Evolutionary conservation across 225 moss, liverwort and hornwort genomes (phyloP).

Genomic region (Pseudisothecium myosuroides): DNA sequence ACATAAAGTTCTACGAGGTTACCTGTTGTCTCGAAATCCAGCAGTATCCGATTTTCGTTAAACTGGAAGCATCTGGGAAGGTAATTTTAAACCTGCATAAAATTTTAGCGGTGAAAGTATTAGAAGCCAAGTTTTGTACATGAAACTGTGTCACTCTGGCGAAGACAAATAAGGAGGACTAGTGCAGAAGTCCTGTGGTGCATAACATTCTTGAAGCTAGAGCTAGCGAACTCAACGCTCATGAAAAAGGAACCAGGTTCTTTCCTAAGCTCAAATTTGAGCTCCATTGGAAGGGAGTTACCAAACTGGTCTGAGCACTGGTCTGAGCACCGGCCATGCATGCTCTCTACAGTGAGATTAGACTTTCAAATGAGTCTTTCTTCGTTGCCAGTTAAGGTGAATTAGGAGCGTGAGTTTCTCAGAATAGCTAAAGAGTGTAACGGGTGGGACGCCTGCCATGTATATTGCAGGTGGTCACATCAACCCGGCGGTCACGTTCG

Average conservation of each 20-base stretch:
- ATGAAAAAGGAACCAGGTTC: background rate
- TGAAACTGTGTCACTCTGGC: background rate
- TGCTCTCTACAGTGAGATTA: no score
- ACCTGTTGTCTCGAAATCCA: background rate
- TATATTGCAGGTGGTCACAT: conserved; percentile 24
- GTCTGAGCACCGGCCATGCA: background rate
- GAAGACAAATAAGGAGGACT: background rate
- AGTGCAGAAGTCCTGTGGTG: background rate
- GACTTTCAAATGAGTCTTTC: background rate
- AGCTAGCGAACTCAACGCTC: background rate
- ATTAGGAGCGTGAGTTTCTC: background rate
- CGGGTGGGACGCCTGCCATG: background rate
- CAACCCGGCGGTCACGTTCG: conserved; percentile 38
- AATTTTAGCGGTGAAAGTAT: no score
- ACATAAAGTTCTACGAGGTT: background rate
- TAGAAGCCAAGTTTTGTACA: background rate
- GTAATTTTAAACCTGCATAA: background rate
- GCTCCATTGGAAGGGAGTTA: no score
- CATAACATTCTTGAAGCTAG: background rate
- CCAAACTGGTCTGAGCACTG: background rate
- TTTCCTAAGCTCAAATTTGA: background rate
- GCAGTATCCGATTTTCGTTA: background rate
- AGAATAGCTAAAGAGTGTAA: background rate
- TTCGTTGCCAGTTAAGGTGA: background rate
- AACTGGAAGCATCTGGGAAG: background rate